phyloP scores from a whole-genome alignment of 1,284 basidiomycete genomes.

The Lentinus polychrous region DNA sequence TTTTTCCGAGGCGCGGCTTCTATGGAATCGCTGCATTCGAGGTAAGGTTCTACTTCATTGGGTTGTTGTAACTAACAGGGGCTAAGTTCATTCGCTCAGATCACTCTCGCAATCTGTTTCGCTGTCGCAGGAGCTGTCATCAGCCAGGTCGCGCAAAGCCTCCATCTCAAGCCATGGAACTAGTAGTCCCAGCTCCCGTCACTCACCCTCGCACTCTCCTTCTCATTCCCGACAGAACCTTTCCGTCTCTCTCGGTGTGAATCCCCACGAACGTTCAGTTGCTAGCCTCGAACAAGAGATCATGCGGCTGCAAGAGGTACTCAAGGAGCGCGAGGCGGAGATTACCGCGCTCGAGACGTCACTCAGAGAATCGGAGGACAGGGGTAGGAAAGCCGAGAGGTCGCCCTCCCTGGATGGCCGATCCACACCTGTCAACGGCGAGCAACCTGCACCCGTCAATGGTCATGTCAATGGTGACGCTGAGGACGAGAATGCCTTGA shows the following conservation, averaged over 20 bases:
- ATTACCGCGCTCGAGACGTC: slow-evolving; percentile 72
- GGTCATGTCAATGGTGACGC: slow-evolving; percentile 13
- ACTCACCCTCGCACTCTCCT: slow-evolving; percentile 31
- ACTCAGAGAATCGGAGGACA: slow-evolving; percentile 34
- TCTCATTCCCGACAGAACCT: slow-evolving; percentile 45
- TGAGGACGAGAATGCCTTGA: slow-evolving; percentile 4
- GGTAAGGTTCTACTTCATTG: slow-evolving; percentile 34
- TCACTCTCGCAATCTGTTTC: slow-evolving; percentile 85
- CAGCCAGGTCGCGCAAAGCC: slow-evolving; percentile 77
- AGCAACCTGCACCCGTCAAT: not conserved
- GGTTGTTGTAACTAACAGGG: not conserved
- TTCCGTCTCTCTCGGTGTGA: slow-evolving; percentile 43
- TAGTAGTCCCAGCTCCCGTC: slow-evolving; percentile 42
- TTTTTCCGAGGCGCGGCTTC: slow-evolving; percentile 84
- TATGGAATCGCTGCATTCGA: slow-evolving; percentile 76
- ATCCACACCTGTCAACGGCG: slow-evolving; percentile 18
- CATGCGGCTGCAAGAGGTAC: slow-evolving; percentile 82
- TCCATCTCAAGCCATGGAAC: slow-evolving; percentile 69
- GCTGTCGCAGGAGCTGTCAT: slow-evolving; percentile 93
- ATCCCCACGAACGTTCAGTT: slow-evolving; percentile 61
- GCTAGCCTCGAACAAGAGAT: slow-evolving; percentile 88
- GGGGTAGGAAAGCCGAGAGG: slow-evolving; percentile 26
- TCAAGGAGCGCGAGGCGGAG: slow-evolving; percentile 84
- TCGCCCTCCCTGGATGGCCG: slow-evolving; percentile 15
- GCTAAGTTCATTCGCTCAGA: slow-evolving; percentile 29